Conservation (phyloP, 768 basidiomycete genomes). For the Nidularia pulvinata region DNA sequence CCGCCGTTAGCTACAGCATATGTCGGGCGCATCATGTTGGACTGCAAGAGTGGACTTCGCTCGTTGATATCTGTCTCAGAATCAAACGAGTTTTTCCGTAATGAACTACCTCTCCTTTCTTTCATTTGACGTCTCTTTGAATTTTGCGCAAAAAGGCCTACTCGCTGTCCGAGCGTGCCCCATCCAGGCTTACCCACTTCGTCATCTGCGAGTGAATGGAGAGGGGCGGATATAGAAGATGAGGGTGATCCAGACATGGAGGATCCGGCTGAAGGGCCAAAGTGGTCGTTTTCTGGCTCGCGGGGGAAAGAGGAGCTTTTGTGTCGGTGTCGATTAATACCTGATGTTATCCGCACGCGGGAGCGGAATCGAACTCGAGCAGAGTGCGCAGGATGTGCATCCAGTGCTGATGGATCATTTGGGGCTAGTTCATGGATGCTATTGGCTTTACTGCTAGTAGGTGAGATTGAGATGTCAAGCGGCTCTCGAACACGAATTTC, state of each 20-base stretch:
- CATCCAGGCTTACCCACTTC: slow-evolving; percentile 47
- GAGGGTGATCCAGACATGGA: slow-evolving; percentile 66
- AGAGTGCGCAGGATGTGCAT: too few relatives aligned
- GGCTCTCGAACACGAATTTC: too few relatives aligned
- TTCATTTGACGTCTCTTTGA: not conserved
- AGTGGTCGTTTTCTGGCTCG: slow-evolving; percentile 10
- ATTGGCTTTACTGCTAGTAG: too few relatives aligned
- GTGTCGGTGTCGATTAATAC: slow-evolving; percentile 49
- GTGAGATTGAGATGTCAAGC: too few relatives aligned
- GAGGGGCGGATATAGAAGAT: slow-evolving; percentile 81
- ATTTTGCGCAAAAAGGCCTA: slow-evolving; percentile 15
- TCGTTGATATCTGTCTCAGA: too few relatives aligned
- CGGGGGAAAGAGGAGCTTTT: slow-evolving; percentile 8
- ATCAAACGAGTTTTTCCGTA: too few relatives aligned
- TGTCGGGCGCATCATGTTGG: too few relatives aligned
- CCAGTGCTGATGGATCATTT: too few relatives aligned
- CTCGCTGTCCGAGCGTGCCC: slow-evolving; percentile 62
- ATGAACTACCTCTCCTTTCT: not conserved
- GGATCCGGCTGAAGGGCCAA: slow-evolving; percentile 24
- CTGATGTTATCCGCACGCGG: slow-evolving; percentile 77
- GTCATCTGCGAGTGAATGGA: slow-evolving; percentile 56
- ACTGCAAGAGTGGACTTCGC: too few relatives aligned
- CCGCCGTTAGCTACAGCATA: too few relatives aligned
- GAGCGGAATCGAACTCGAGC: slow-evolving; percentile 65
- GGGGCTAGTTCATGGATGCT: too few relatives aligned